Evolutionary conservation across 2,329 filamentous ascomycete genomes (phyloP).

Genomic region (Alternaria incomplexa): DNA sequence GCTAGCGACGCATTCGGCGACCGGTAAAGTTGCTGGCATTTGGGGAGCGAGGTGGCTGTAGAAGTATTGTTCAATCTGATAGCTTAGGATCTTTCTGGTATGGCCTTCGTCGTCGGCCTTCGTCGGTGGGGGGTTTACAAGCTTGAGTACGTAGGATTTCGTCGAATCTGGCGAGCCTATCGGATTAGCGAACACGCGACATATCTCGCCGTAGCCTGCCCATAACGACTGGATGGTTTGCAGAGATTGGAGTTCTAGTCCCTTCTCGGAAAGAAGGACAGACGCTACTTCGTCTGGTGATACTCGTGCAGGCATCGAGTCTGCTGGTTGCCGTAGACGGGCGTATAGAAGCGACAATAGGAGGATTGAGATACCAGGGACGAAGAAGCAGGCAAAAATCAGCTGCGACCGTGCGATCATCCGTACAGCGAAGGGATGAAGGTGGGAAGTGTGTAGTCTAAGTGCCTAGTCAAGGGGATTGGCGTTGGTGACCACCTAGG

Average conservation of each 20-base stretch:
- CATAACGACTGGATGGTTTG: slow-evolving; percentile 52
- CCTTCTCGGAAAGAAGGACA: slow-evolving; percentile 33
- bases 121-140: slow-evolving; percentile 61
- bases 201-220: slow-evolving; percentile 62
- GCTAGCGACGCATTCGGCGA: slow-evolving; percentile 58
- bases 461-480: neutral
- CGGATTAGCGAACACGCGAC: slow-evolving; percentile 55
- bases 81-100: slow-evolving; percentile 69
- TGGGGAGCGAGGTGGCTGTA: slow-evolving; percentile 63
- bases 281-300: slow-evolving; percentile 30
- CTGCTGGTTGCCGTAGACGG: neutral
- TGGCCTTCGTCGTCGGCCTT: slow-evolving; percentile 64
- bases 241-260: slow-evolving; percentile 30
- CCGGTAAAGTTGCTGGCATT: slow-evolving; percentile 53
- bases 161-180: slow-evolving; percentile 9
- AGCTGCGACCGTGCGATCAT: slow-evolving; percentile 6
- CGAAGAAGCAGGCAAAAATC: neutral
- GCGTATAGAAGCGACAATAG: neutral
- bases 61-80: slow-evolving; percentile 71
- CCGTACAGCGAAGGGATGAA: neutral
- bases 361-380: neutral
- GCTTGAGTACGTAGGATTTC: slow-evolving; percentile 62
- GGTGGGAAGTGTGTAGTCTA: neutral
- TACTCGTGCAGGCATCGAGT: slow-evolving; percentile 48
- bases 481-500: neutral